Evolutionary conservation across 2,329 filamentous ascomycete genomes (phyloP).

Genomic region (Cercospora sojina): DNA sequence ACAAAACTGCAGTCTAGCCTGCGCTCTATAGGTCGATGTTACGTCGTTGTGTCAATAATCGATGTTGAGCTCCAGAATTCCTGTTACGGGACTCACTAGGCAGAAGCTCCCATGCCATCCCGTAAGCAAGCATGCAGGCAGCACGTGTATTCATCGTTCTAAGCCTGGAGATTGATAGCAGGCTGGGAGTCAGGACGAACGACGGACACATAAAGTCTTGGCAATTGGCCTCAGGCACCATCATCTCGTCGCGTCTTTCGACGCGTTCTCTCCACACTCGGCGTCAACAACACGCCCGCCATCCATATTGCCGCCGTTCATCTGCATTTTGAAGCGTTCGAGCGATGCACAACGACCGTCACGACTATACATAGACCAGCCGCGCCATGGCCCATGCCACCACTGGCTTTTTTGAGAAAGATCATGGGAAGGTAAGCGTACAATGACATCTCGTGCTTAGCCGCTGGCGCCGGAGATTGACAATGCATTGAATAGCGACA

Average conservation of each 20-base stretch:
- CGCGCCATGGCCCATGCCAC: not conserved
- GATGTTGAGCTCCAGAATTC: too few relatives aligned
- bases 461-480: not conserved
- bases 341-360: not conserved
- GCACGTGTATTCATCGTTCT: too few relatives aligned
- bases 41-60: too few relatives aligned
- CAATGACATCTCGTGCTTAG: not conserved
- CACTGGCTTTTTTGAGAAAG: not conserved
- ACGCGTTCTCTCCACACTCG: not conserved
- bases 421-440: not conserved
- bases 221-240: not conserved
- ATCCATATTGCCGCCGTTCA: not conserved
- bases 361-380: not conserved
- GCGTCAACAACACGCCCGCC: not conserved
- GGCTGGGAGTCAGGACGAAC: too few relatives aligned
- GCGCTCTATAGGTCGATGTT: too few relatives aligned
- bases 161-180: too few relatives aligned
- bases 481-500: constrained; percentile 20
- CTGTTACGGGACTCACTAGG: too few relatives aligned
- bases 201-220: too few relatives aligned
- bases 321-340: not conserved
- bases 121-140: too few relatives aligned
- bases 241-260: not conserved
- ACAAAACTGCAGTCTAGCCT: too few relatives aligned
- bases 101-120: too few relatives aligned